phyloP scores from a whole-genome alignment of 2,329 filamentous ascomycete species.

The Cladosporium sp. region DNA sequence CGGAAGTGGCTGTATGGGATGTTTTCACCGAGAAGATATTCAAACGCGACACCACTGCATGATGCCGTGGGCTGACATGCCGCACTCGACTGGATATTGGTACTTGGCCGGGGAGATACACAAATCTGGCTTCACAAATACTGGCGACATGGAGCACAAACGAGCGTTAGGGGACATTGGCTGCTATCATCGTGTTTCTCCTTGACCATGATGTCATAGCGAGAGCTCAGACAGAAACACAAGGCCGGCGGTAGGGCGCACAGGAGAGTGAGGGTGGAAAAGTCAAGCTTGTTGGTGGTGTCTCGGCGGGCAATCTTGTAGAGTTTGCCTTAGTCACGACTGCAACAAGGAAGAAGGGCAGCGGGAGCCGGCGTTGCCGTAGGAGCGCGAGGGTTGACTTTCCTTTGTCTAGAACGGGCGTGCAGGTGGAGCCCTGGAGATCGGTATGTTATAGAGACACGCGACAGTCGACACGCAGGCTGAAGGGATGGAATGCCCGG shows the following conservation, averaged over 20 bases:
- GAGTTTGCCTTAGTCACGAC: constrained; percentile 4
- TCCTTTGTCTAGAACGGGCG: neutral
- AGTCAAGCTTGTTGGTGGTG: neutral
- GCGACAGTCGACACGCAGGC: neutral
- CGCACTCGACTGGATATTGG: neutral
- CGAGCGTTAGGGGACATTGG: neutral
- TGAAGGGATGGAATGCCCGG: neutral
- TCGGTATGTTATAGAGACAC: neutral
- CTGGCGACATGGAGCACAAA: neutral
- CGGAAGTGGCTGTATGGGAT: neutral
- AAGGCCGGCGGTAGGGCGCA: neutral
- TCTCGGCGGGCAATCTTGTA: constrained; percentile 6
- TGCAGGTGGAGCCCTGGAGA: constrained; percentile 1
- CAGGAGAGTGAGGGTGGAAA: neutral
- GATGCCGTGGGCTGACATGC: neutral
- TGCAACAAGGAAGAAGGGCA: neutral
- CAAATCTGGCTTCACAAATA: neutral
- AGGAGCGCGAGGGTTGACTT: constrained; percentile 7
- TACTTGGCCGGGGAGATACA: neutral
- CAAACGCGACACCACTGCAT: neutral
- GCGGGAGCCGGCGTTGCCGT: neutral
- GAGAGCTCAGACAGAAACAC: neutral
- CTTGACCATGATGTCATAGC: neutral
- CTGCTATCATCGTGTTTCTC: neutral
- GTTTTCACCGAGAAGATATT: neutral